Base-by-base conservation (phyloP, 2,329 filamentous ascomycete genomes). In the Ustulina deusta region DNA sequence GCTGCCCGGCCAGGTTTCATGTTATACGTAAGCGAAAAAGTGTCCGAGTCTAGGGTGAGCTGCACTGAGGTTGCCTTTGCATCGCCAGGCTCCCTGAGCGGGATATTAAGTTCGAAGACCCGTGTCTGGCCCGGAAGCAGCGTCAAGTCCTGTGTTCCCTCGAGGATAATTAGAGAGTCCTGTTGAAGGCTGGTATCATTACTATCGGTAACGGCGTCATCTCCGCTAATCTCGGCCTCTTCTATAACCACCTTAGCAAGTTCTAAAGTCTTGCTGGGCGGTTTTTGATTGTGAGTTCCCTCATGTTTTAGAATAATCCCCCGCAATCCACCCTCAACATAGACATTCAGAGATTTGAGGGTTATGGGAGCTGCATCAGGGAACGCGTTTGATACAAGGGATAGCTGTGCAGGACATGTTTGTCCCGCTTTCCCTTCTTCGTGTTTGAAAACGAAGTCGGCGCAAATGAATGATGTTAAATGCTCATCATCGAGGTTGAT, bases 1-100 rank as follows among this genome's bases (percentile, higher is more conserved):
- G 79, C 81, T 10, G 79, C 79, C 4, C 82, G 81, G 17, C 79
- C 80, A 32, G 90, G 82, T 2, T 77, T 85, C n/a, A 91, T 83
- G 4, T 86, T 86, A 73, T 92, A 92, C 25, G 88, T 83, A 20
- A 97, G 81, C 42, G 86, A 83, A 72, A 95, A 97, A 0, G 83
- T 79, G 0, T 90, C 85, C 15, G 87, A 88, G 32, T 87, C 83
- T n/a, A 96, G 80, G 0, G 83, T 81, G 32, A 97, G 81, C 0
- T 83, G 86, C 10, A 91, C 86, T 1, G 88, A 89, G 4, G 86
- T 84, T 3, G 92, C 89, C 55, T 85, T 88, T 0, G 91, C 89
- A 63, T 93, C 87, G n/a, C 93, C 94, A 2, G 94, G 89, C 79
- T 97, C 94, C 66, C 93, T 89, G 17, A 97, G 85, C 1, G 90